Evolutionary conservation across 495 filamentous ascomycete genomes (phyloP).

Genomic region (Hypoxylon perforatum): DNA sequence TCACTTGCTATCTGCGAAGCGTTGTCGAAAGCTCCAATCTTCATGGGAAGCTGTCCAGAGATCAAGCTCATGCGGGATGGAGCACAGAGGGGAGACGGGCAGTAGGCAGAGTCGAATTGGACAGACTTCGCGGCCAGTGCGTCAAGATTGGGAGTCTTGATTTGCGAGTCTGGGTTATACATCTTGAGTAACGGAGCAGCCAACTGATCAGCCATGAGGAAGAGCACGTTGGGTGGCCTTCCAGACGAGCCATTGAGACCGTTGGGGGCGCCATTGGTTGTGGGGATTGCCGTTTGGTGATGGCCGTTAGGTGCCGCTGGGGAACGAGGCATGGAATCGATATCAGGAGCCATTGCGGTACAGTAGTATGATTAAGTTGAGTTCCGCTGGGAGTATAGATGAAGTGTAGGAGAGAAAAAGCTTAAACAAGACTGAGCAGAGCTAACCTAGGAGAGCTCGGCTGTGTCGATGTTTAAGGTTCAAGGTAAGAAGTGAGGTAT

Average conservation of each 20-base stretch:
- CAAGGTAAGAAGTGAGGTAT: constrained; percentile 9
- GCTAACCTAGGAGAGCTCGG: constrained; percentile 3
- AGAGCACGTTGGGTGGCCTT: constrained; percentile 77
- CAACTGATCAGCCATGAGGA: constrained; percentile 95
- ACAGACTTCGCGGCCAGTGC: constrained; percentile 79
- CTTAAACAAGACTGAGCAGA: constrained; percentile 14
- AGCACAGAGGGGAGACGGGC: constrained; percentile 87
- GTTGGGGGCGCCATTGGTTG: constrained; percentile 40
- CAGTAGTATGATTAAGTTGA: constrained; percentile 2
- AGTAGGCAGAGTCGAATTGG: constrained; percentile 89
- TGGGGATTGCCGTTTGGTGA: constrained; percentile 23
- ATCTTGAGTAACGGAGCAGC: constrained; percentile 85
- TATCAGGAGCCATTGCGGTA: constrained; percentile 63
- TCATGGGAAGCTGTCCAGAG: constrained; percentile 85
- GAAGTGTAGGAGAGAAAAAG: constrained; percentile 6
- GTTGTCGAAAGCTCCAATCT: constrained; percentile 89
- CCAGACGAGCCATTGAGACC: constrained; percentile 12
- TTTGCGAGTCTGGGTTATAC: constrained; percentile 80
- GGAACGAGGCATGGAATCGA: constrained; percentile 62
- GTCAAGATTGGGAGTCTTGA: constrained; percentile 88
- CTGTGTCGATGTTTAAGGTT: constrained; percentile 3
- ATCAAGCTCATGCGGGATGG: constrained; percentile 91
- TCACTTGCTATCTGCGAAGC: constrained; percentile 79
- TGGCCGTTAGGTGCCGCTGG: constrained; percentile 35
- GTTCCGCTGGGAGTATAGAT: constrained; percentile 8